Evolutionary conservation across 192 early-diverging fungal genomes (phyloP), one percentile per base, ranked within the genome.

Genomic region (Pilaira anomala): DNA sequence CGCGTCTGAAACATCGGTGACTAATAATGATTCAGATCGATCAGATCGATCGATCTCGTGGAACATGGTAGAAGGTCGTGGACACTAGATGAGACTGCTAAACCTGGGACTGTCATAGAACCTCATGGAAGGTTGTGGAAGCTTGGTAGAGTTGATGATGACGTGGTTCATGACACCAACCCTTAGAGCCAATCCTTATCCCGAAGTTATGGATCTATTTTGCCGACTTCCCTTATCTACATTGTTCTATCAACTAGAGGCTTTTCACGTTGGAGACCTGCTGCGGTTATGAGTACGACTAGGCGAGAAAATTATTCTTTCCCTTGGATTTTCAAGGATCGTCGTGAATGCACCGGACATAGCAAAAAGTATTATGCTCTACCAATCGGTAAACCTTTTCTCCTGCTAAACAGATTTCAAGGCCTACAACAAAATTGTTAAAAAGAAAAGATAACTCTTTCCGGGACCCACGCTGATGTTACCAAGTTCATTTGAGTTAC

Each of bases 181-280:
- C 81, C 86, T 88, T 86, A 87, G 83, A 89, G 87, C 84, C 86
- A 89, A 88, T 89, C 83, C 86, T 84, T 89, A 71, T 89, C 81
- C 83, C 85, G 76, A 88, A 87, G 87, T 88, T 89, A 89, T 83
- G 80, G 83, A 89, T 89, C 83, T 82, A 86, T 79, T 89, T 88
- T 89, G 86, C 86, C 84, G 84, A 89, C 85, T 88, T 89, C 83
- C 80, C 85, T 85, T 89, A 89, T 79, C 85, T 88, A 86, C 85
- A 84, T 89, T 89, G 75, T 84, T 89, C 86, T 84, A 89, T 87
- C 80, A 85, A 88, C 84, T 85, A 88, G 86, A 89, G 86, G 86
- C 83, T 87, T 81, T 83, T 87, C 77, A 85, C 84, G 83, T 87
- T 84, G 85, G 83, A 87, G 86, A 88, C 85, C 85, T 85, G 85